Conservation (phyloP, 2,329 filamentous ascomycete genomes). For the Sporothrix pseudoabietina region DNA sequence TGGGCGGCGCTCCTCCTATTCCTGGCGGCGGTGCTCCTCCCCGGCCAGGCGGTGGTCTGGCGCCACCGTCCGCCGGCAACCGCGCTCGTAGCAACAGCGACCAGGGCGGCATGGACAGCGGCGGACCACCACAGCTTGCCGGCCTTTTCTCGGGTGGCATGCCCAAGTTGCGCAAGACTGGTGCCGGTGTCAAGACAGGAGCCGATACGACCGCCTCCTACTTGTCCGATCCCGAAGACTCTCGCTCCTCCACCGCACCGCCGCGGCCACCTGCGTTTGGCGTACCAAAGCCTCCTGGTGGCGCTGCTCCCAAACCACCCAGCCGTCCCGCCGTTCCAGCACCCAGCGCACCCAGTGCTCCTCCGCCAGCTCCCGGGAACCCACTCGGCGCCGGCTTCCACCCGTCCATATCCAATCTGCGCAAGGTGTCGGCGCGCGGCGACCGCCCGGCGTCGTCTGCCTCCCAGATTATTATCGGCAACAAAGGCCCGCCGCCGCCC, state of each 20-base stretch:
- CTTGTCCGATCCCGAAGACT: slow-evolving; percentile 73
- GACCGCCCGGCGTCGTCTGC: slow-evolving; percentile 62
- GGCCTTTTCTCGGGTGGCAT: slow-evolving; percentile 93
- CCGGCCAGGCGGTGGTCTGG: slow-evolving; percentile 62
- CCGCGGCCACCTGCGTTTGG: slow-evolving; percentile 57
- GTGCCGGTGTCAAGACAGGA: slow-evolving; percentile 77
- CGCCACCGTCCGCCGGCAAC: slow-evolving; percentile 68
- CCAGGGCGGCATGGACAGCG: slow-evolving; percentile 50
- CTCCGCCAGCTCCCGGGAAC: background rate
- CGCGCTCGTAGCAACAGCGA: slow-evolving; percentile 85
- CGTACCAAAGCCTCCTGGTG: slow-evolving; percentile 62
- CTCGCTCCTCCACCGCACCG: slow-evolving; percentile 53
- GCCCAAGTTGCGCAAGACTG: slow-evolving; percentile 88
- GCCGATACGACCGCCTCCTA: slow-evolving; percentile 73
- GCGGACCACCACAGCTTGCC: slow-evolving; percentile 73
- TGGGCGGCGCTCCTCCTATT: slow-evolving; percentile 80
- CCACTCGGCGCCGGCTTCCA: slow-evolving; percentile 42
- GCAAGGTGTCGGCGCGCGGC: slow-evolving; percentile 54
- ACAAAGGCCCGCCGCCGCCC: slow-evolving; percentile 73
- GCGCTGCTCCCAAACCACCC: slow-evolving; percentile 61
- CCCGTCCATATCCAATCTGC: slow-evolving; percentile 61
- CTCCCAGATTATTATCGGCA: slow-evolving; percentile 51
- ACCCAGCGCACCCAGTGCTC: slow-evolving; percentile 41
- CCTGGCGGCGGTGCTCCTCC: slow-evolving; percentile 61
- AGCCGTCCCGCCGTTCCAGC: slow-evolving; percentile 55